Percentiles rank a stretch among this genome's conserved stretches.
Evolutionary conservation across 2,329 filamentous ascomycete genomes (phyloP).

Genomic region (Bisporella sp.): DNA sequence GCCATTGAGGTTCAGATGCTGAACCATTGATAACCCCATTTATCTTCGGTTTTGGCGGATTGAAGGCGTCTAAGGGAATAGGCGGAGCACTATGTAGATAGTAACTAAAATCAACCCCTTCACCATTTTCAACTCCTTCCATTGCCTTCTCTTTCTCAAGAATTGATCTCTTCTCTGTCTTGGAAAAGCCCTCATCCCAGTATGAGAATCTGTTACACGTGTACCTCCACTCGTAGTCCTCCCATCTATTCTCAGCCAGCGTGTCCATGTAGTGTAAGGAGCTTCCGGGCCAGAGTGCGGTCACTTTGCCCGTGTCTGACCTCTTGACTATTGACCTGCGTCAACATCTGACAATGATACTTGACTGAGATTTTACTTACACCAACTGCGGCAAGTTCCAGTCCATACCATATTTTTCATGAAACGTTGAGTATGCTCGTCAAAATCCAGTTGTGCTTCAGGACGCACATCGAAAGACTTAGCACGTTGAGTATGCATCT

Average conservation of each 20-base stretch:
- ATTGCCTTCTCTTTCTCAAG: background rate
- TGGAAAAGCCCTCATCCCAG: background rate
- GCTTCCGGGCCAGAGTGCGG: background rate
- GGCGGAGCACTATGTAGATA: background rate
- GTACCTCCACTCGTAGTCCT: background rate
- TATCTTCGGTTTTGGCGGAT: background rate
- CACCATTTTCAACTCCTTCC: background rate
- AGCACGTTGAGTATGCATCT: background rate
- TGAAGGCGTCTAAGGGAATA: background rate
- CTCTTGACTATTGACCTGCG: background rate
- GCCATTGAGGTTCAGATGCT: background rate
- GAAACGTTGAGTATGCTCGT: background rate
- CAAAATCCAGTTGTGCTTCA: background rate
- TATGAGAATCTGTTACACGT: background rate
- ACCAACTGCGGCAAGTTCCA: background rate
- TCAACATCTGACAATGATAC: background rate
- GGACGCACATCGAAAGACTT: background rate
- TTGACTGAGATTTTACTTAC: background rate
- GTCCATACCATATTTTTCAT: background rate
- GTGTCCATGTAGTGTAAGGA: background rate
- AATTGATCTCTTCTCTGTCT: background rate
- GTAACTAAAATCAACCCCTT: background rate
- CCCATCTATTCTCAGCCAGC: background rate
- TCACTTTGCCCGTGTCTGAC: background rate
- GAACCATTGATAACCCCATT: background rate